Base-by-base conservation (phyloP, 2,329 filamentous ascomycete species). In the Trichoderma pleuroti region DNA sequence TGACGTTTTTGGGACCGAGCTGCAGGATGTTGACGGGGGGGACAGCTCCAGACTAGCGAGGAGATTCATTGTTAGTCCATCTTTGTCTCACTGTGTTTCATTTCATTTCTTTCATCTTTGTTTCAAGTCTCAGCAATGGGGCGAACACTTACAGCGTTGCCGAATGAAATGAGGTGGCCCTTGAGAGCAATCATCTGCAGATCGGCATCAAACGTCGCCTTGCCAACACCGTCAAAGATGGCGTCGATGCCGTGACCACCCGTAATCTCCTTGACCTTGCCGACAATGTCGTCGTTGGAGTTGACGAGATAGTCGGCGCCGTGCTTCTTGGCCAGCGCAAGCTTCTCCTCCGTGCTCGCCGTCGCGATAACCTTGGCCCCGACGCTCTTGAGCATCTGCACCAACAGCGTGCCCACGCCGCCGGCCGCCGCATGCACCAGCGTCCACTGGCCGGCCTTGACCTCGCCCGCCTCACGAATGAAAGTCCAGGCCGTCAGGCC, bases 401-500 rank as follows among this genome's bases (percentile, higher is more conserved):
- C 89, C 32, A 97, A 85, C 81, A 92, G 87, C 56, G 91, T 82
- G 0, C 92, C 93, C 0, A 93, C 92, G 18, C 94, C 94, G 18
- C 94, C 94, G 0, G 93, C 93, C 0, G 94, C 94, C 0, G 94
- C 94, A 75, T 96, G 93, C 18, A 97, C 89, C 3, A 97, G 87
- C 0, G 93, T 86, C 90, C 92, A 96, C 75, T 97, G 93, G 1
- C 91, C 92, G 74, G 88, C 85, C 78, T 93, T 84, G 8, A 95
- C 92, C 71, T 92, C 88, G 12, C 90, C 91, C 5, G 92, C 88
- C 79, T 97, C 93, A 70, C 91, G 88, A 71, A 93, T 88, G 34
- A 97, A 85, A 0, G 93, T 92, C 75, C 96, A 84, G 0, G 93
- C 93, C 2, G 94, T 97, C 46, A 97, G 83, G 1, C 93, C 94